Evolutionary conservation across 169 alveolate species (phyloP).

Genomic region (Plasmodium knowlesi): DNA sequence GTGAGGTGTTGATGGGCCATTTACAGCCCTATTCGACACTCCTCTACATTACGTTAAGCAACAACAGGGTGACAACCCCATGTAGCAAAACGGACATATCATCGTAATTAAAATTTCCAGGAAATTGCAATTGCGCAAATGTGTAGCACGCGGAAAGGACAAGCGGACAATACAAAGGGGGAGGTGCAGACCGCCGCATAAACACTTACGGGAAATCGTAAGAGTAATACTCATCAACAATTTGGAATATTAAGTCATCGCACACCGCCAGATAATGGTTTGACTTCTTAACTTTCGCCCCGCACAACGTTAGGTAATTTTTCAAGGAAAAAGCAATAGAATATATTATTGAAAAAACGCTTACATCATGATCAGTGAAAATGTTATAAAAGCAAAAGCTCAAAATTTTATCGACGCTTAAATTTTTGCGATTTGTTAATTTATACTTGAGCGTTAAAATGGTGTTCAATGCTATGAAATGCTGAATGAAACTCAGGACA

Average conservation of each 20-base stretch:
- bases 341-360: conserved; percentile 41
- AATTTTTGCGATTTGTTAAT: conserved; percentile 7
- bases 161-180: neutral
- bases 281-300: conserved; percentile 41
- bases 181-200: neutral
- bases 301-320: conserved; percentile 25
- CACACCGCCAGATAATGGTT: conserved; percentile 12
- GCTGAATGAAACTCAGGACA: conserved; percentile 28
- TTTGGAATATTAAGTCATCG: conserved; percentile 33
- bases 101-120: neutral
- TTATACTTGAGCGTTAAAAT: conserved; percentile 29
- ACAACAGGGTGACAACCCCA: neutral
- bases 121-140: neutral
- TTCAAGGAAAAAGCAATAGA: conserved; percentile 46
- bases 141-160: neutral
- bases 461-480: conserved; percentile 35
- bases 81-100: neutral
- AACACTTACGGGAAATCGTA: conserved; percentile 40
- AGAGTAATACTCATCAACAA: conserved; percentile 26
- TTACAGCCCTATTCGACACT: neutral
- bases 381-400: conserved; percentile 33
- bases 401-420: conserved; percentile 7
- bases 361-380: conserved; percentile 47
- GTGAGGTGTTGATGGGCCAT: neutral
- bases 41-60: neutral